These are phyloP conservation scores for Psilocybe cubensis DNA, from an alignment of 768 basidiomycete genomes.

Conservation along the genomic window DNA sequence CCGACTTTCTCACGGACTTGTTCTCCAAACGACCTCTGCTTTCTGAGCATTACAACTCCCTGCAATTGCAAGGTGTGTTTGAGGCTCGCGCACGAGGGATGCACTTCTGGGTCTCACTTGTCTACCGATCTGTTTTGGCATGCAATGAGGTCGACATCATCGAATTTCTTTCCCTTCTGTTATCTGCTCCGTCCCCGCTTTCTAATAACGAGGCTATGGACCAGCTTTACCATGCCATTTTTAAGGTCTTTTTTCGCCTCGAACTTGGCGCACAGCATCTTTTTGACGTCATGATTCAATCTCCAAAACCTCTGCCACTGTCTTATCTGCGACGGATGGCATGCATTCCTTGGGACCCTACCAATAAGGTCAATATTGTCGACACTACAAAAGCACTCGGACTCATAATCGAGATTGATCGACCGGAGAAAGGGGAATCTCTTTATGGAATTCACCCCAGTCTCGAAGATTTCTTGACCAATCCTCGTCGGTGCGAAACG, in stretches of 20 bases:
- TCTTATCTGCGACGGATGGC: not conserved
- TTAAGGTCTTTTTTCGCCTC: not conserved
- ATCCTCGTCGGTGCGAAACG: not conserved
- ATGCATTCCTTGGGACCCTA: not conserved
- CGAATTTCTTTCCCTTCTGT: not conserved
- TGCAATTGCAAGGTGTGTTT: not conserved
- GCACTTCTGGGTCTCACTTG: not conserved
- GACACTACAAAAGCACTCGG: not conserved
- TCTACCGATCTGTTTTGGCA: not conserved
- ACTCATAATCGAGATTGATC: not conserved
- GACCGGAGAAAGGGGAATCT: not conserved
- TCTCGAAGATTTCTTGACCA: not conserved
- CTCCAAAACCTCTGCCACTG: not conserved
- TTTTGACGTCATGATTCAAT: not conserved
- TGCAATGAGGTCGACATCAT: not conserved
- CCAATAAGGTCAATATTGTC: not conserved
- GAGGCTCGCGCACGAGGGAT: not conserved
- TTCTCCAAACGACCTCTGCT: not conserved
- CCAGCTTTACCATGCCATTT: not conserved
- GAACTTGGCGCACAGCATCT: not conserved
- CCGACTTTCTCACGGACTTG: not conserved
- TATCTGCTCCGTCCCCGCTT: not conserved
- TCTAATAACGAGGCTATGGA: conserved; percentile 1
- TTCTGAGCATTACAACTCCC: not conserved
- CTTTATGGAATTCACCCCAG: not conserved